Conservation (phyloP, 1,284 basidiomycete species). For the Leccinum subspadiceum region DNA sequence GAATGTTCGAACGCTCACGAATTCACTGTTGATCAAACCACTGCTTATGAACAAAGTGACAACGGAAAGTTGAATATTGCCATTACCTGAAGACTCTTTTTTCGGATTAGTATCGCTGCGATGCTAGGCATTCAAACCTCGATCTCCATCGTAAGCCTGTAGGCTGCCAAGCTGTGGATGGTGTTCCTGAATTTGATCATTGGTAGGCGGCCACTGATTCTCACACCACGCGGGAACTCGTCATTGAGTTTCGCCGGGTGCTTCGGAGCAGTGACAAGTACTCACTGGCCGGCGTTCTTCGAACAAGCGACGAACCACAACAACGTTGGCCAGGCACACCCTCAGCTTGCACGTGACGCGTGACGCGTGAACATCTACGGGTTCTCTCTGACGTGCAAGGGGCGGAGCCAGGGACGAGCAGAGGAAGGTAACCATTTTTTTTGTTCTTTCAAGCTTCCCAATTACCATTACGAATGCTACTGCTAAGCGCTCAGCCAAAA, state of each 20-base stretch:
- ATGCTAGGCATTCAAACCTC: background rate
- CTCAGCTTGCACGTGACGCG: too few species aligned
- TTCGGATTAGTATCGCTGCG: too few species aligned
- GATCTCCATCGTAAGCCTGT: background rate
- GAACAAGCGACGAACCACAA: background rate
- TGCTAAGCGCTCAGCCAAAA: background rate
- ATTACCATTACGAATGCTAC: background rate
- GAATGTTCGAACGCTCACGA: too few species aligned
- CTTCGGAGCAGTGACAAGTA: background rate
- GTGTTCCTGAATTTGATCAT: background rate
- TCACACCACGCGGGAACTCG: background rate
- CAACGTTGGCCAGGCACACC: background rate
- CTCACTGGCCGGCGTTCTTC: background rate
- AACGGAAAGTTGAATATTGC: too few species aligned
- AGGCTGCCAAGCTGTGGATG: background rate
- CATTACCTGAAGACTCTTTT: too few species aligned
- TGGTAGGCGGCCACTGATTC: background rate
- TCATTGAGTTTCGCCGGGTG: background rate
- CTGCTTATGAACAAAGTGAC: too few species aligned
- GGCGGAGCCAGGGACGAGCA: background rate
- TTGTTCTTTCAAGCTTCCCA: background rate
- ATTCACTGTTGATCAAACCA: too few species aligned
- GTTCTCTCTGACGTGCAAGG: background rate
- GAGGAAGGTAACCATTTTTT: background rate
- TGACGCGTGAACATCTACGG: too few species aligned